phyloP scores from a whole-genome alignment of 2,329 filamentous ascomycete species.

The Stachybotrys elegans region DNA sequence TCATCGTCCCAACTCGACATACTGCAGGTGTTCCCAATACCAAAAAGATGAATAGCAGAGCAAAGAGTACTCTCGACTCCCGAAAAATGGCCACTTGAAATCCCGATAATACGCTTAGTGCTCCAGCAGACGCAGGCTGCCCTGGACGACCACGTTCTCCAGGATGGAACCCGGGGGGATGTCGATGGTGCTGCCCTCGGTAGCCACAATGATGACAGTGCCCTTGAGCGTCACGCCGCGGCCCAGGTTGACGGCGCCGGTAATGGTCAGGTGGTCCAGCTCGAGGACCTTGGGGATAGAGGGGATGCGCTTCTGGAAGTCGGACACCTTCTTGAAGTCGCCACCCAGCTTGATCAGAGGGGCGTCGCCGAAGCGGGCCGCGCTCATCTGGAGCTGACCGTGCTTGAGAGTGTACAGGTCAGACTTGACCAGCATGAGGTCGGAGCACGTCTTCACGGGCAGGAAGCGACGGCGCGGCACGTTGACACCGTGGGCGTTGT shows the following conservation, averaged over 20 bases:
- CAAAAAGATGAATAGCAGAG: too few relatives aligned
- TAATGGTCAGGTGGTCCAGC: constrained; percentile 94
- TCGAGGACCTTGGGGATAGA: constrained; percentile 89
- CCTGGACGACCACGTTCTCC: constrained; percentile 98
- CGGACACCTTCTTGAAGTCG: constrained; percentile 99
- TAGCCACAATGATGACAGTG: constrained; percentile 98
- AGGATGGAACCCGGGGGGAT: constrained; percentile 94
- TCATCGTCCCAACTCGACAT: too few relatives aligned
- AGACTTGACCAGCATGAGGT: constrained; percentile 99
- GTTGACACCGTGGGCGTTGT: constrained; percentile 98
- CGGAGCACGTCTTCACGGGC: constrained; percentile 99
- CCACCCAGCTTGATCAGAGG: constrained; percentile 97
- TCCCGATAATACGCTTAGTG: too few relatives aligned
- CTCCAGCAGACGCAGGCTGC: constrained; percentile 74
- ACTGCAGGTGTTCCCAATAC: too few relatives aligned
- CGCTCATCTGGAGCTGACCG: constrained; percentile 95
- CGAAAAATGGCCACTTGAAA: too few relatives aligned
- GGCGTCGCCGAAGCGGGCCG: constrained; percentile 91
- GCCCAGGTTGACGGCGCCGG: constrained; percentile 92
- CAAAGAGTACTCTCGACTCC: too few relatives aligned
- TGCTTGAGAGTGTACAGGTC: constrained; percentile 98
- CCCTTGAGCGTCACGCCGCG: constrained; percentile 95
- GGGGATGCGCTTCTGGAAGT: constrained; percentile 83
- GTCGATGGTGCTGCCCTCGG: constrained; percentile 96
- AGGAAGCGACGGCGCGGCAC: constrained; percentile 96